phyloP scores from a whole-genome alignment of 2,329 filamentous ascomycete species.

The Penicillium polonicum region DNA sequence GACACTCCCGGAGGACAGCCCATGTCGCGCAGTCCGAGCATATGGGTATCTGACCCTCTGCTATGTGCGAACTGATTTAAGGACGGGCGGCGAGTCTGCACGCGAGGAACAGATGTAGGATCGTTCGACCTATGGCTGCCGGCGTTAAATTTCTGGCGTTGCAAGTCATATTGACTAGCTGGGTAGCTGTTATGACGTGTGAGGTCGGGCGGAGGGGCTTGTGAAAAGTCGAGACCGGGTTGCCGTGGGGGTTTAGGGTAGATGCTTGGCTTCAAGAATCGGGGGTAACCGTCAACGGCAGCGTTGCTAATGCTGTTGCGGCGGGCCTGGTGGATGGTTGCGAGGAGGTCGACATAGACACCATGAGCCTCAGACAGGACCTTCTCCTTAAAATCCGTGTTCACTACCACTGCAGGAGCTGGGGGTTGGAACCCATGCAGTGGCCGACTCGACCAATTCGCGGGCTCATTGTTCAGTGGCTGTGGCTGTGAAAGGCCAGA shows the following conservation, averaged over 20 bases:
- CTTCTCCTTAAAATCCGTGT: conserved; percentile 64
- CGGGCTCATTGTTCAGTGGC: conserved; percentile 22
- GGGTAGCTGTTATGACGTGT: conserved; percentile 39
- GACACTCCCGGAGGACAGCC: conserved; percentile 35
- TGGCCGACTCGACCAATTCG: conserved; percentile 28
- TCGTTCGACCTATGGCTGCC: conserved; percentile 17
- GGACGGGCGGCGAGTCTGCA: conserved; percentile 27
- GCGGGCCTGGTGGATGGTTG: conserved; percentile 59
- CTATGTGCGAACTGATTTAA: conserved; percentile 26
- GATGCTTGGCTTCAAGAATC: conserved; percentile 54
- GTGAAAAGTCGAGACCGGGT: conserved; percentile 52
- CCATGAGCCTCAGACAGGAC: conserved; percentile 68
- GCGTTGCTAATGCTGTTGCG: conserved; percentile 50
- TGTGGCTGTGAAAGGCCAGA: conserved; percentile 23
- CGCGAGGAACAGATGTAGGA: conserved; percentile 13
- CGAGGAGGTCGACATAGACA: conserved; percentile 69
- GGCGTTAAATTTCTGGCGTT: conserved; percentile 21
- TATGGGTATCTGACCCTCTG: conserved; percentile 28
- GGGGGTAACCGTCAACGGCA: conserved; percentile 41
- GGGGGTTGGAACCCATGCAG: conserved; percentile 24
- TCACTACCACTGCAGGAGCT: conserved; percentile 29
- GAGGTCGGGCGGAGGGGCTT: conserved; percentile 26
- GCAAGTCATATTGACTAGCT: conserved; percentile 36
- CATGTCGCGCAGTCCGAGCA: conserved; percentile 33
- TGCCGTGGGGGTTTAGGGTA: conserved; percentile 62